Evolutionary conservation across 805 yeast genomes (phyloP), one percentile per base, ranked within the genome.

Genomic region (Starmerella gropengiesseri): DNA sequence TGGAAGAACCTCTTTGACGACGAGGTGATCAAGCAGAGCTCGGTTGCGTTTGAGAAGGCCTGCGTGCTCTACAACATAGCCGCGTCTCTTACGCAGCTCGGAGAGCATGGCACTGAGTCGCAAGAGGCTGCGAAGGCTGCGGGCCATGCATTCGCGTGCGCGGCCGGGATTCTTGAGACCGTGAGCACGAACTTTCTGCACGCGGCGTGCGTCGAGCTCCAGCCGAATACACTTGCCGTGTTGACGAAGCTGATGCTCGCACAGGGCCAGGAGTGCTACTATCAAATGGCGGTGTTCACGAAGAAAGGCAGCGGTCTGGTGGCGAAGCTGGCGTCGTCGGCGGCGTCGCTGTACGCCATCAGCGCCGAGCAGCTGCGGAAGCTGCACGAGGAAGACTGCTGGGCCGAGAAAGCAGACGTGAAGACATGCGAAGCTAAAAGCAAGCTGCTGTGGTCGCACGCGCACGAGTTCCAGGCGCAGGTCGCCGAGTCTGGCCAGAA

Each of bases 41-140:
- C 95, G 0, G 55, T 83, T 33, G 85, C 95, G 0, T 86, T 83
- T 57, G 98, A 89, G 56, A 89, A 89, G 62, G 95, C 95, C 0
- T 74, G 81, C 20, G 65, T 80, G 2, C 66, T 91, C 41, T 89
- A 78, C 68, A 87, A 87, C 55, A 62, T 87, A 40, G 95, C 77
- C 1, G 70, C 83, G 0, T 54, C 77, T 2, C 62, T 78, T 45
- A 71, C 81, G 3, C 66, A 70, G 43, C 63, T 72, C 28, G 69
- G 60, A 13, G 54, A 34, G 37, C 13, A 34, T 21, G 29, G 29
- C n/a, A n/a, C 18, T 18, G 39, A 27, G 14, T 18, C 39, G 7
- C 31, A 53, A 14, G 60, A 54, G 21, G 53, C 53, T 19, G 40
- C 31, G 11, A 34, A 58, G 27, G 34, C 43, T 8, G 68, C 85